Evolutionary conservation across 2,329 filamentous ascomycete genomes (phyloP).

Genomic region (Beauveria sp.): DNA sequence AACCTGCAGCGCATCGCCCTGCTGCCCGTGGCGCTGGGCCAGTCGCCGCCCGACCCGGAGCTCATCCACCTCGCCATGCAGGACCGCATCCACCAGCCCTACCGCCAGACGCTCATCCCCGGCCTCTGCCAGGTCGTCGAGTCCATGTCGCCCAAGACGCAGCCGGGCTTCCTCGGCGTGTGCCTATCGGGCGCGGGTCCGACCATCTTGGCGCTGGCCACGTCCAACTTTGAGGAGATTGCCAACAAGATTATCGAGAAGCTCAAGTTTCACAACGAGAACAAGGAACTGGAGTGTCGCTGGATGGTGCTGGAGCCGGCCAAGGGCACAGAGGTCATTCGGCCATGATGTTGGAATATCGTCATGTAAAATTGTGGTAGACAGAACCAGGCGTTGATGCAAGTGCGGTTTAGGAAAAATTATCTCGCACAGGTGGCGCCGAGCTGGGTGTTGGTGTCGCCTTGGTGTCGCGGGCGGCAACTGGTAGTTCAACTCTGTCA

Average conservation of each 20-base stretch:
- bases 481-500: conserved; percentile 3
- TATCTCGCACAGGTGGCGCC: no score
- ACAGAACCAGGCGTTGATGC: background rate
- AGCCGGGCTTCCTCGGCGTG: conserved; percentile 84
- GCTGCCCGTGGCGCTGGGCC: conserved; percentile 79
- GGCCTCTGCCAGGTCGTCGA: conserved; percentile 85
- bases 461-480: background rate
- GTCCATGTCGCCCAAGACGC: conserved; percentile 79
- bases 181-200: conserved; percentile 93
- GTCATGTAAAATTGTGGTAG: background rate
- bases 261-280: conserved; percentile 53
- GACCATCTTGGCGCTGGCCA: conserved; percentile 88
- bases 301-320: conserved; percentile 89
- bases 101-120: conserved; percentile 84
- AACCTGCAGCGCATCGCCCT: conserved; percentile 92
- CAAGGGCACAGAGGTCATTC: conserved; percentile 52
- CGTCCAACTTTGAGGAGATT: conserved; percentile 80
- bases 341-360: conserved; percentile 18
- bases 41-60: conserved; percentile 82
- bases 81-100: conserved; percentile 95
- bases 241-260: conserved; percentile 68
- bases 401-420: background rate
- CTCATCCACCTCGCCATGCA: conserved; percentile 98
- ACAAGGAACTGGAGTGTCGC: conserved; percentile 65
- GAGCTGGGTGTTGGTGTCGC: background rate